Conservation (phyloP, 2,329 filamentous ascomycete genomes). For the Neurospora sp. region DNA sequence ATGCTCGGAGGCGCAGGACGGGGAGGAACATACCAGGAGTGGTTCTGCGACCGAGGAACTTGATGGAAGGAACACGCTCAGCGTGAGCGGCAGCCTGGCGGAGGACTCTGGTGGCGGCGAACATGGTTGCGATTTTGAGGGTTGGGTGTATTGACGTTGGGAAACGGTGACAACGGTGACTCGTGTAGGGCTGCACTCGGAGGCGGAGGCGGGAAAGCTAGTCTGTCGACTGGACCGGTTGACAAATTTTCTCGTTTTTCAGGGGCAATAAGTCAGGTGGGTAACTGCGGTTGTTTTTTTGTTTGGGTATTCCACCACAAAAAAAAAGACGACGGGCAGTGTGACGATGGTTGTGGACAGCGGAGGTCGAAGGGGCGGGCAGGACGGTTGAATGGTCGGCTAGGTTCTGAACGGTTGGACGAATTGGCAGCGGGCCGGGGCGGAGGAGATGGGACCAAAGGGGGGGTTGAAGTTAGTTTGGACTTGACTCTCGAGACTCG, state of each 20-base stretch:
- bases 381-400: not conserved
- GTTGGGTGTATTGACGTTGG: not conserved
- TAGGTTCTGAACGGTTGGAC: not conserved
- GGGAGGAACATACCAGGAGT: conserved; percentile 40
- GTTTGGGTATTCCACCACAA: not conserved
- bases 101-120: conserved; percentile 40
- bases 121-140: conserved; percentile 31
- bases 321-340: not conserved
- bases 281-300: not conserved
- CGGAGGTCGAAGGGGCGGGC: not conserved
- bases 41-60: conserved; percentile 50
- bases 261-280: not conserved
- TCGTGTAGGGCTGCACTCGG: not conserved
- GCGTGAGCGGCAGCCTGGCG: conserved; percentile 44
- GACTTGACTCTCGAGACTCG: not conserved
- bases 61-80: conserved; percentile 52
- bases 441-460: not conserved
- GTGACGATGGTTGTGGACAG: not conserved
- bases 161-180: not conserved
- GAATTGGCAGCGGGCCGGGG: not conserved
- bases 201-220: not conserved
- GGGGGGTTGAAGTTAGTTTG: not conserved
- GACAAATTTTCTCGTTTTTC: not conserved
- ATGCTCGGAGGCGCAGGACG: conserved; percentile 1
- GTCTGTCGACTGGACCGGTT: not conserved